Evolutionary conservation across 768 basidiomycete genomes (phyloP), one percentile per base, ranked within the genome.

Genomic region (Baorangia bicolor): DNA sequence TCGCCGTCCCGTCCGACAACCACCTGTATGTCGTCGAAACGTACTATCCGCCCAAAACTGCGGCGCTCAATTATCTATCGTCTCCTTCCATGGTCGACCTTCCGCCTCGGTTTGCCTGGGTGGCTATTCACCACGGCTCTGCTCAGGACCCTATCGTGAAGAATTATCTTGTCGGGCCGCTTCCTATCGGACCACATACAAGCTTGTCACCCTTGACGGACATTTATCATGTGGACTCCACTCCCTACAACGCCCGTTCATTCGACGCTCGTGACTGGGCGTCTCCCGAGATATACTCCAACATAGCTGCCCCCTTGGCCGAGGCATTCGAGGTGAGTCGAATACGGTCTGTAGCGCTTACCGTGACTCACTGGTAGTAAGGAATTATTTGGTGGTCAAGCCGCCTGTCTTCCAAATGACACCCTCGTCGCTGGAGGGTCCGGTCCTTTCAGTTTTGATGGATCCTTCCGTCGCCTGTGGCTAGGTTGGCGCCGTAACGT

Each of bases 371-470:
- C 28, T 1, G 0, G 31, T n/a, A 37, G 8, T 14, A 34, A 81
- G 77, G 81, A 82, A 55, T 65, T 85, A 4, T 82, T 83, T 57
- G 78, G 72, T 12, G 81, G 74, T 12, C 72, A 73, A 25, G 75
- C 72, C 13, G 62, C 69, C 28, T 81, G 81, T 0, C 66, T 73
- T 0, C 67, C 71, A 11, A 81, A 78, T 48, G 81, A 82, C 55
- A 83, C 83, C 0, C 73, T 87, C 11, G 61, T 77, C 3, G 75
- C 74, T 2, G 80, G 74, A 2, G 74, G 71, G 2, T 68, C 66
- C 35, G 83, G 78, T 0, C 85, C 85, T 2, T 78, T 81, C 64
- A 80, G 80, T 47, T 85, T 80, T 59, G 85, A 86, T 59, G 85
- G 85, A 8, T 70, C 75, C 14, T 86, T 83, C 74, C 75, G 85